Percentiles rank a stretch among this genome's conserved stretches.
phyloP scores from a whole-genome alignment of 2,329 filamentous ascomycete species.

The Shiraia sp. region DNA sequence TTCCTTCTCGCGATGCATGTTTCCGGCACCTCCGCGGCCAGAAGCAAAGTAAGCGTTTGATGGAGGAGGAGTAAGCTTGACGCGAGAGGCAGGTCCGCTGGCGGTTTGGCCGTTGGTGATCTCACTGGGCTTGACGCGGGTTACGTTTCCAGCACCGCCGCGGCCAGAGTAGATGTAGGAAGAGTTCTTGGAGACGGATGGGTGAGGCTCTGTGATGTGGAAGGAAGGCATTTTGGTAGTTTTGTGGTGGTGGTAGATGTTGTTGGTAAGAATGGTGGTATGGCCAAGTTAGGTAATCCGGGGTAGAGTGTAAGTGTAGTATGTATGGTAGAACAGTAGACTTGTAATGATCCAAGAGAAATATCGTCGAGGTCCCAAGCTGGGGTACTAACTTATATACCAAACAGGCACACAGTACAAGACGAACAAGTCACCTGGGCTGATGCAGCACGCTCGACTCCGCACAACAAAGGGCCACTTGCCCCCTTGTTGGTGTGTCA shows the following conservation, averaged over 20 bases:
- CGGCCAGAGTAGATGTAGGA: constrained; percentile 62
- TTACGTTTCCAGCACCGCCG: constrained; percentile 63
- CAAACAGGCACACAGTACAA: neutral
- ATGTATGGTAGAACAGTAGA: constrained; percentile 7
- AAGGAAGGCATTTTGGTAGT: constrained; percentile 48
- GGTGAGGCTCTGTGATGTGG: constrained; percentile 65
- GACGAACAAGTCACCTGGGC: neutral
- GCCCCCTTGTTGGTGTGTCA: no score
- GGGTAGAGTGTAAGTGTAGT: constrained; percentile 20
- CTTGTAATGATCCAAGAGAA: no score
- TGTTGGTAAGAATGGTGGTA: constrained; percentile 9
- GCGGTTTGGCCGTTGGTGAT: constrained; percentile 54
- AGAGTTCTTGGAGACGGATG: constrained; percentile 53
- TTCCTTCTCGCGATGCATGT: constrained; percentile 59
- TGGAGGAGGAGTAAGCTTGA: constrained; percentile 53
- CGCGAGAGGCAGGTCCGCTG: constrained; percentile 53
- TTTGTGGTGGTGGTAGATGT: constrained; percentile 13
- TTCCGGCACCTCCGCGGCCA: constrained; percentile 70
- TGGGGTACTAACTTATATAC: constrained; percentile 8
- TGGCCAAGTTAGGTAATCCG: neutral
- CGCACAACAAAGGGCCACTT: constrained; percentile 15
- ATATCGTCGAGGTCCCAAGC: neutral
- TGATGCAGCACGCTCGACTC: neutral
- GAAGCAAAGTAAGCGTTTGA: constrained; percentile 61
- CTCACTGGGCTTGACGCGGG: constrained; percentile 58